phyloP scores from a whole-genome alignment of 495 filamentous ascomycete species.

The Talaromyces borbonicus region DNA sequence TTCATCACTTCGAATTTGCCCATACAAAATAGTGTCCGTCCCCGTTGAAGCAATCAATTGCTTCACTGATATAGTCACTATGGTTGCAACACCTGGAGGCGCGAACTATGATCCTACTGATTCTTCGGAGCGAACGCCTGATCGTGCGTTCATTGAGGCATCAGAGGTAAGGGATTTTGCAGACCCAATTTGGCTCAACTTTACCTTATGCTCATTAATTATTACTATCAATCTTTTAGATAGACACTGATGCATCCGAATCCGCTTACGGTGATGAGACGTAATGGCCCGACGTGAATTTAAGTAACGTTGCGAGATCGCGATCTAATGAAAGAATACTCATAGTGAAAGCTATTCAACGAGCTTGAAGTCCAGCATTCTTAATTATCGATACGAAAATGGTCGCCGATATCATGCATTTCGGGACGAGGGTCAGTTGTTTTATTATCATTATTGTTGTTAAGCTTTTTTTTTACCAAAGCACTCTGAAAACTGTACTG shows the following conservation, averaged over 20 bases:
- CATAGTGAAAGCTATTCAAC: constrained; percentile 17
- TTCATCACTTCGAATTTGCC: too few species aligned
- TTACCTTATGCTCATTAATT: not conserved
- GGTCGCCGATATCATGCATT: constrained; percentile 35
- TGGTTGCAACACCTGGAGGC: not conserved
- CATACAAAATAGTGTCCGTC: not conserved
- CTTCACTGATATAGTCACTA: not conserved
- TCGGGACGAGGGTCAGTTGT: constrained; percentile 24
- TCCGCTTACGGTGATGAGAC: constrained; percentile 6
- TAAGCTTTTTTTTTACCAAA: too few species aligned
- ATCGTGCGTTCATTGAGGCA: constrained; percentile 1
- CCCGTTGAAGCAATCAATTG: not conserved
- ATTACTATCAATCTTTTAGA: not conserved
- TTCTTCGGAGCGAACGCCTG: not conserved
- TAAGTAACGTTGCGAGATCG: not conserved
- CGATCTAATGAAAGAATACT: not conserved
- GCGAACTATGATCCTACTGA: not conserved
- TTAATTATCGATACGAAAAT: constrained; percentile 43
- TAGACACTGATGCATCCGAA: constrained; percentile 3
- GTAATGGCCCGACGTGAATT: not conserved
- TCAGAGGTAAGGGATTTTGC: constrained; percentile 1
- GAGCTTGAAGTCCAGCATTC: constrained; percentile 40
- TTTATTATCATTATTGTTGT: too few species aligned
- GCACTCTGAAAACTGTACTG: not conserved
- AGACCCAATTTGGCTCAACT: not conserved